Base-by-base conservation (phyloP, 306 rosid genomes). In the Comarum palustre region DNA sequence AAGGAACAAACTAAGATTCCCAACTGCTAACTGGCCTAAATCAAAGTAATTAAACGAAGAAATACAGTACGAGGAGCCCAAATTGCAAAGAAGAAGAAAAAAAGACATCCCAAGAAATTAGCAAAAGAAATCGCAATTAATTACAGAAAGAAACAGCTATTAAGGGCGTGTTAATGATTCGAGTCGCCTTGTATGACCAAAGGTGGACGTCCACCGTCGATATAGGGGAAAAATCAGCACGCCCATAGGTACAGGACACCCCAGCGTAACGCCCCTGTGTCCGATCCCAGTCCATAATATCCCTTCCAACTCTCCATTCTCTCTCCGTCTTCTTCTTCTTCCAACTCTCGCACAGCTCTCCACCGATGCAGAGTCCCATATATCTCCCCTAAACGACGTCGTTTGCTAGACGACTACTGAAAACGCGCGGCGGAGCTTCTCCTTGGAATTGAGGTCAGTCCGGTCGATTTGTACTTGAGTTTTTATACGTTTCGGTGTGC, bases 171-270 rank as follows among this genome's bases (percentile, higher is more conserved):
- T 48, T 45, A 58, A 42, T 24, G 34, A 80, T 86, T 80, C 75
- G 75, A 78, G 92, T 77, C 75, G 85, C 77, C 88, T 66, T 75
- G 74, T 72, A 55, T 54, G 96, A 85, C 89, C 77, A 17, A 0
- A 41, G 29, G 60, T 29, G 38, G 79, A 79, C 79, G 77, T 27
- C 50, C 57, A 42, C 78, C 85, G 77, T 65, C 58, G 39, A 72
- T 51, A 55, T 73, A 69, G 81, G 60, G 81, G 36, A 43, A 24
- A 55, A 57, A 9, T 2, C 5, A 45, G 17, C 67, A 11, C 1
- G 25, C 55, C 43, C 73, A 13, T 43, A 19, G 57, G 73, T 46
- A 58, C 82, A 81, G n/a, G 51, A 46, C n/a, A 46, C n/a, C 51
- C 51, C 51, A 46, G 74, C 34, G 71, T 82, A 81, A 66, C 16